Conservation (phyloP, 2,329 filamentous ascomycete species). For the Nigrospora osmanthi region DNA sequence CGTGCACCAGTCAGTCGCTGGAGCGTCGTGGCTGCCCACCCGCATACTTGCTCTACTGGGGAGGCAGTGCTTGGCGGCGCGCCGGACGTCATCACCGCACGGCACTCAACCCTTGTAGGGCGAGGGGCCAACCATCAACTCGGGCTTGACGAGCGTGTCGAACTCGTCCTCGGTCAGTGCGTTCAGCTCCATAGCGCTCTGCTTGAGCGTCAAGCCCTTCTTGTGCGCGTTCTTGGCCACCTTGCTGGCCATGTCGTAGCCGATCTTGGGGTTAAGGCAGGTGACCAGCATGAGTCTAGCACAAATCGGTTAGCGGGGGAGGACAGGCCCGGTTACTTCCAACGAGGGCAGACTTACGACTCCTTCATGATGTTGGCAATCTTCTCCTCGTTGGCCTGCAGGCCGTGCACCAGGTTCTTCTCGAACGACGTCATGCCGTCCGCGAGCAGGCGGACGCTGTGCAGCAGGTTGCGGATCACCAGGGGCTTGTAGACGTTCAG, state of each 20-base stretch:
- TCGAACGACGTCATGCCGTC: constrained; percentile 95
- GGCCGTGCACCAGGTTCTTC: constrained; percentile 80
- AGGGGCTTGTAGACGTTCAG: constrained; percentile 98
- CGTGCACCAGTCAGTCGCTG: too few relatives aligned
- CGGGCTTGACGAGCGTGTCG: constrained; percentile 79
- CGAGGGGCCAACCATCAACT: constrained; percentile 88
- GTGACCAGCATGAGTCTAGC: constrained; percentile 85
- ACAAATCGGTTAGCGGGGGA: constrained; percentile 14
- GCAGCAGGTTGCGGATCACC: constrained; percentile 88
- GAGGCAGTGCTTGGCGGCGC: too few relatives aligned
- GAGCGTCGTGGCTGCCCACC: too few relatives aligned
- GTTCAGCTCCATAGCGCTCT: constrained; percentile 88
- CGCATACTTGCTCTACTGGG: too few relatives aligned
- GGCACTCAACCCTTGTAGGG: constrained; percentile 41
- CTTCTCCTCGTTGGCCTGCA: constrained; percentile 89
- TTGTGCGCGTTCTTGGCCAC: constrained; percentile 98
- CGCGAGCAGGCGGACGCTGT: constrained; percentile 79
- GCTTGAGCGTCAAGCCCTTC: constrained; percentile 89
- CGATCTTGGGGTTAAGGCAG: constrained; percentile 94
- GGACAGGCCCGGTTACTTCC: not conserved
- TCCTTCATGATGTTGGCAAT: constrained; percentile 88
- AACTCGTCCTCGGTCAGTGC: constrained; percentile 86
- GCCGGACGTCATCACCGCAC: too few relatives aligned
- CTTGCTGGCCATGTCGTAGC: constrained; percentile 95
- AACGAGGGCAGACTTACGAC: constrained; percentile 52